Conservation (phyloP, 2,329 filamentous ascomycete species). For the Aspergillus latus region DNA sequence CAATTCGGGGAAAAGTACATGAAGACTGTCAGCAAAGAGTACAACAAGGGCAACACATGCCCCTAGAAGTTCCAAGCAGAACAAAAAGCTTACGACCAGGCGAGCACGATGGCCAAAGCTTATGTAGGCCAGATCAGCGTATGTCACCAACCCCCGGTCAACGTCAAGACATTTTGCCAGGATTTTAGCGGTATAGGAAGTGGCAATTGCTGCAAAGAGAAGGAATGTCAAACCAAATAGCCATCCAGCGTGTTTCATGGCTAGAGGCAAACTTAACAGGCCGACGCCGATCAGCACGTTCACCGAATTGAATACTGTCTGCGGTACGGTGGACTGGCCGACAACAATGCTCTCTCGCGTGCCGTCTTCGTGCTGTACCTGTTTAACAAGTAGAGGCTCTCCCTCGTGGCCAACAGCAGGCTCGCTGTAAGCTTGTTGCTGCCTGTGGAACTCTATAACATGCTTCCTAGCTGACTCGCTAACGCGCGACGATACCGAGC, state of each 20-base stretch:
- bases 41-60: conserved; percentile 88
- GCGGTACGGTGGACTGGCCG: conserved; percentile 90
- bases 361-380: conserved; percentile 80
- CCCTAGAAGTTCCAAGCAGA: conserved; percentile 81
- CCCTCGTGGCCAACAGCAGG: conserved; percentile 58
- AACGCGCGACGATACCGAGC: conserved; percentile 57
- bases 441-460: conserved; percentile 54
- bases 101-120: conserved; percentile 83
- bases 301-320: conserved; percentile 95
- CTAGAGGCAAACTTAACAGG: conserved; percentile 82
- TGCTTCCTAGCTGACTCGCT: conserved; percentile 59
- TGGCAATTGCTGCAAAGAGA: conserved; percentile 70
- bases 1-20: conserved; percentile 71
- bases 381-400: conserved; percentile 80
- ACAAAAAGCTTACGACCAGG: conserved; percentile 78
- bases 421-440: conserved; percentile 49
- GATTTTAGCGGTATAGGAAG: conserved; percentile 80
- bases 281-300: conserved; percentile 91
- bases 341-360: conserved; percentile 80
- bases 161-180: conserved; percentile 86
- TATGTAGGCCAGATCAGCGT: conserved; percentile 88
- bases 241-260: conserved; percentile 85
- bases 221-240: conserved; percentile 76
- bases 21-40: conserved; percentile 87
- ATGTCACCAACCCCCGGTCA: conserved; percentile 83